Conservation (phyloP, 257 asterid species). For the Fraxinus anomala region DNA sequence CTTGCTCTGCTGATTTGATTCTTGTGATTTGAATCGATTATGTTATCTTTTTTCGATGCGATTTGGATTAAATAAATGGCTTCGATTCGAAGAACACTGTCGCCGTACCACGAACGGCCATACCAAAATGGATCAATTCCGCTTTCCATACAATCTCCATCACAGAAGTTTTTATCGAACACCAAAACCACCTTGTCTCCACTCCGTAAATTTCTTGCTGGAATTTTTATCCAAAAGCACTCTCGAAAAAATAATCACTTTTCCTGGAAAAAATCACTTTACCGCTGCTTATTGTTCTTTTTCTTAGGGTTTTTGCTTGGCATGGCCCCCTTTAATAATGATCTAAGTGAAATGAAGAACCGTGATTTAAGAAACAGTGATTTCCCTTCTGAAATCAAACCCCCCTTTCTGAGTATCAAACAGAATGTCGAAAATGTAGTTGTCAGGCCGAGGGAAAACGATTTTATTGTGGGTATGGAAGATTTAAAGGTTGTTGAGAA, state of each 20-base stretch:
- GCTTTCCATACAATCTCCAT: constrained; percentile 56
- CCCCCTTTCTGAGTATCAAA: constrained; percentile 34
- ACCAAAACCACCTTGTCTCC: constrained; percentile 59
- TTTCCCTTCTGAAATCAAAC: constrained; percentile 49
- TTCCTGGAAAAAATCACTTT: constrained; percentile 60
- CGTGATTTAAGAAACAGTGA: constrained; percentile 44
- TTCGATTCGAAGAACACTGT: constrained; percentile 84
- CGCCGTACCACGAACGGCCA: constrained; percentile 78
- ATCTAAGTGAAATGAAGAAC: constrained; percentile 42
- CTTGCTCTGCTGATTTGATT: constrained; percentile 30
- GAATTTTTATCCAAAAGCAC: constrained; percentile 41
- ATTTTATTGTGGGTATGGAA: constrained; percentile 43
- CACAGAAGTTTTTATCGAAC: constrained; percentile 59
- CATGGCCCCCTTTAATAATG: constrained; percentile 63
- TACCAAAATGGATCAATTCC: constrained; percentile 61
- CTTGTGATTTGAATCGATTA: constrained; percentile 24
- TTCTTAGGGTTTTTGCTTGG: constrained; percentile 81
- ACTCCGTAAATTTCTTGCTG: constrained; percentile 49
- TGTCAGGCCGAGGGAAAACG: constrained; percentile 36
- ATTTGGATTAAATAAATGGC: constrained; percentile 56
- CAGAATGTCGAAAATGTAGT: constrained; percentile 36
- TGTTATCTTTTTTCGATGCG: constrained; percentile 37
- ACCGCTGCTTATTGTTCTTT: constrained; percentile 66
- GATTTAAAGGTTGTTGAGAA: constrained; percentile 38
- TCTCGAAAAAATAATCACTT: constrained; percentile 49